Base-by-base conservation (phyloP, 805 yeast genomes). In the Komagataella populi region DNA sequence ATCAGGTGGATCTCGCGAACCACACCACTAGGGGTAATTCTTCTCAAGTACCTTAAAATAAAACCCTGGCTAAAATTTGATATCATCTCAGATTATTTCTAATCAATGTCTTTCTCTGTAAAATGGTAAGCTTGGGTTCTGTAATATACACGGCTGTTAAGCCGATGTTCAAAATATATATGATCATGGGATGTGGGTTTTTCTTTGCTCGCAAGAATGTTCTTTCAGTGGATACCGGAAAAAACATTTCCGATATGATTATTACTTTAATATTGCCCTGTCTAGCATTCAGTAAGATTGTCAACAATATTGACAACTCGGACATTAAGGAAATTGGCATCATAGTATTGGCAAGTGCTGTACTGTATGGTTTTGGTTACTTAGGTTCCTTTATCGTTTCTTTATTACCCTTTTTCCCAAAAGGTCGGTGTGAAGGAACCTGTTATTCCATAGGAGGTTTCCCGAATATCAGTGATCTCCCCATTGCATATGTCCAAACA, bases 131-230 rank as follows among this genome's bases (percentile, higher is more conserved):
- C 2, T 57, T 83, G 36, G 91, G 93, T 16, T 72, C 73, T 45
- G 79, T 87, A 44, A 83, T 88, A 5, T 87, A 84, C 67, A 75
- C 87, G 22, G 79, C 95, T 0, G 82, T 84, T 52, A 87, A 87
- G 69, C 96, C 96, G n/a, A 82, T 87, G 53, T 73, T 87, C 66
- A 88, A 88, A 65, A 84, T 87, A 56, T 84, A 87, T 59, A 67
- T 84, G 56, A 83, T 85, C 60, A 76, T 85, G 4, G 80, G 73
- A 4, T 65, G 80, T 12, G 96, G 96, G 8, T 84, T 71, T 56
- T 62, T 71, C 45, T 66, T 88, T 6, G 86, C 91, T 2, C 77
- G 71, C 54, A 72, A 67, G 56, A 81, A 84, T 58, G 74, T 84
- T 23, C 67, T 86, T 3, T 70, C 83, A 0, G 87, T 84, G 22